These are phyloP conservation scores for Emmonsia crescens DNA, from an alignment of 2,329 filamentous ascomycete genomes.

Conservation along the genomic window DNA sequence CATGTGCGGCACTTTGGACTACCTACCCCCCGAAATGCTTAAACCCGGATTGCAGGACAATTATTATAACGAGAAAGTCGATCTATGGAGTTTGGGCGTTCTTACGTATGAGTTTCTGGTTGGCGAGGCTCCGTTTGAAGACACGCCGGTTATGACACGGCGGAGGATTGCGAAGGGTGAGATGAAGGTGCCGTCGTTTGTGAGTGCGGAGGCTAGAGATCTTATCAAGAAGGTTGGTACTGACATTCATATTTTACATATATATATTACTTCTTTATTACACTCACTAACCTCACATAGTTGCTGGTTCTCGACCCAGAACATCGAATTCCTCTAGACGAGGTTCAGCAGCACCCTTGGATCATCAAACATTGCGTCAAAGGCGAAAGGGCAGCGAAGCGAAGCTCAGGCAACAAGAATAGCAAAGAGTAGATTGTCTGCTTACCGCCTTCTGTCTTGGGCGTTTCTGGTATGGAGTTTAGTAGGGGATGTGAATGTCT, in stretches of 20 bases:
- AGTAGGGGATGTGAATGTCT: not conserved
- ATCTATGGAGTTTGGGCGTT: conserved; percentile 91
- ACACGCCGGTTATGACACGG: conserved; percentile 89
- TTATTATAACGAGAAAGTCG: conserved; percentile 89
- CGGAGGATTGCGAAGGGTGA: conserved; percentile 77
- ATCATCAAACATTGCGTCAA: conserved; percentile 85
- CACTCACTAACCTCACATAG: conserved; percentile 34
- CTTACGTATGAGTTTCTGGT: conserved; percentile 94
- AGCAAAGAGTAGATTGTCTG: conserved; percentile 1
- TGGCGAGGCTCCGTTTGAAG: conserved; percentile 93
- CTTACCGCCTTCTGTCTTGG: not conserved
- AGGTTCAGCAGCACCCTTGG: conserved; percentile 87
- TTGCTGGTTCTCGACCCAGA: conserved; percentile 86
- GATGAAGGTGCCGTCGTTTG: conserved; percentile 83
- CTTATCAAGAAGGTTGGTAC: conserved; percentile 72
- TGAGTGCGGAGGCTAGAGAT: conserved; percentile 82
- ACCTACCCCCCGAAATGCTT: conserved; percentile 96
- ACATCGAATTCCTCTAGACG: conserved; percentile 80
- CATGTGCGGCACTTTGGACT: conserved; percentile 95
- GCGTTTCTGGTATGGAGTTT: not conserved
- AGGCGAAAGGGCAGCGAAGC: conserved; percentile 35
- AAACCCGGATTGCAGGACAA: conserved; percentile 69
- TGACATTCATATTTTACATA: not conserved
- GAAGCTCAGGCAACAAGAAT: conserved; percentile 28
- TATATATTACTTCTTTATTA: conserved; percentile 16